Evolutionary conservation across 345 rosid genomes (phyloP), one percentile per base, ranked within the genome.

Genomic region (Camelina laxa): DNA sequence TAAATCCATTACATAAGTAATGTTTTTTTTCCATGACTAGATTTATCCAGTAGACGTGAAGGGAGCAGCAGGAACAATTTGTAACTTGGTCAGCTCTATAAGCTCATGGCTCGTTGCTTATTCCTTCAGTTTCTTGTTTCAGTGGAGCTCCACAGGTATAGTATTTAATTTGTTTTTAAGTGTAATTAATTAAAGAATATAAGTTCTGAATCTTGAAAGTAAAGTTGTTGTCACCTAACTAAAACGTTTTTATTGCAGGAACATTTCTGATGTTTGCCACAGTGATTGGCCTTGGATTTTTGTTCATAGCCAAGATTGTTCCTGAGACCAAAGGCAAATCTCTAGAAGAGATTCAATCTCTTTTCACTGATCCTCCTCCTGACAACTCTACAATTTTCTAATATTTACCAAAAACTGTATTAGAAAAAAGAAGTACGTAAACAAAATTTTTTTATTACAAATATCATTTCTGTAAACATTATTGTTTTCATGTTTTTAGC

Each of bases 301-400:
- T 84, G n/a, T 85, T 87, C 60, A 79, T 75, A 4, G 81, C 69
- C 5, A 84, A 80, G 76, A 41, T 79, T 53, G 87, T 84, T 38
- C 89, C 89, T 0, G 89, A 85, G 83, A 85, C 86, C 8, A 85
- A 85, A 74, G 89, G 89, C 7, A 75, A 80, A 72, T 75, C 79
- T 9, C 78, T 85, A 3, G 87, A 87, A 80, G 88, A 87, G 24
- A 79, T 87, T 7, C 88, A 87, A 27, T 76, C 79, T 45, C 45
- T 49, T 42, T 64, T 70, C 55, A 13, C 38, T 57, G 75, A 56
- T 47, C 65, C 60, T 44, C 50, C 51, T 69, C 64, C 9, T 53
- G 20, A 61, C 33, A 31, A 68, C 36, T 68, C 75, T 36, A 56
- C 17, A 24, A 6, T 27, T n/a, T 67, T 67, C 41, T 39, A 41